A percentile compares a stretch with the other conserved stretches of the same genome.
phyloP scores from a whole-genome alignment of 225 moss, liverwort and hornwort genomes.

The Bryum argenteum region DNA sequence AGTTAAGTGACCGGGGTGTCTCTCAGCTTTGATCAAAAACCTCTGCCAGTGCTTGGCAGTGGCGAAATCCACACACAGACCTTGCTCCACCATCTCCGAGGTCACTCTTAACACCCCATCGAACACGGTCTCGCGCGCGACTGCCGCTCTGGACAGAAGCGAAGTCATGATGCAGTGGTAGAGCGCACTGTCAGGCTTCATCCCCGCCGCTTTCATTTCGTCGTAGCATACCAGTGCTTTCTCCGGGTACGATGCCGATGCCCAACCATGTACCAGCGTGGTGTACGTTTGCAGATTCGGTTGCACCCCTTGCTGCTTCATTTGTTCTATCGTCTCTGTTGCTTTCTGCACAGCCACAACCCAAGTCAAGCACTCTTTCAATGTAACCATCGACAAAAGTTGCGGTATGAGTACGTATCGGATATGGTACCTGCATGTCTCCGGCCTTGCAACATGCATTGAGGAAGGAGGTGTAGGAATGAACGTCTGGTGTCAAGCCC shows the following conservation, averaged over 20 bases:
- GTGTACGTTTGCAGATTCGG: conserved; percentile 79
- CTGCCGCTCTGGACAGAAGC: conserved; percentile 75
- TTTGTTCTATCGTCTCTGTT: conserved; percentile 65
- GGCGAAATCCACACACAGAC: conserved; percentile 62
- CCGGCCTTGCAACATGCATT: conserved; percentile 89
- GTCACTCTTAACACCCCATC: conserved; percentile 66
- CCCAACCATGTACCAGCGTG: conserved; percentile 78
- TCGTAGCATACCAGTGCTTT: conserved; percentile 79
- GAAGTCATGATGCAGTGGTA: conserved; percentile 86
- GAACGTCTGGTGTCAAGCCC: conserved; percentile 71
- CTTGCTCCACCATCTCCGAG: conserved; percentile 70
- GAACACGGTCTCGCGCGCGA: conserved; percentile 71
- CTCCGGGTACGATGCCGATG: conserved; percentile 85
- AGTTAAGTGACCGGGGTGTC: conserved; percentile 66
- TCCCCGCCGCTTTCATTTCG: conserved; percentile 68
- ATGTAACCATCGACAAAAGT: conserved; percentile 1
- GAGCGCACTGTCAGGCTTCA: conserved; percentile 68
- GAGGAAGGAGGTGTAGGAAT: conserved; percentile 73
- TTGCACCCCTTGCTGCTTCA: conserved; percentile 70
- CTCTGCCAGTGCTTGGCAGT: conserved; percentile 80
- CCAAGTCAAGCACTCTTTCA: background rate
- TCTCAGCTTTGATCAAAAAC: conserved; percentile 70
- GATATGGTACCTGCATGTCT: conserved; percentile 65
- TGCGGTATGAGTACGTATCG: background rate
- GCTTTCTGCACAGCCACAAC: conserved; percentile 60